These are phyloP conservation scores for Aureobasidium melanogenum DNA, from an alignment of 2,329 filamentous ascomycete genomes.

Conservation along the genomic window DNA sequence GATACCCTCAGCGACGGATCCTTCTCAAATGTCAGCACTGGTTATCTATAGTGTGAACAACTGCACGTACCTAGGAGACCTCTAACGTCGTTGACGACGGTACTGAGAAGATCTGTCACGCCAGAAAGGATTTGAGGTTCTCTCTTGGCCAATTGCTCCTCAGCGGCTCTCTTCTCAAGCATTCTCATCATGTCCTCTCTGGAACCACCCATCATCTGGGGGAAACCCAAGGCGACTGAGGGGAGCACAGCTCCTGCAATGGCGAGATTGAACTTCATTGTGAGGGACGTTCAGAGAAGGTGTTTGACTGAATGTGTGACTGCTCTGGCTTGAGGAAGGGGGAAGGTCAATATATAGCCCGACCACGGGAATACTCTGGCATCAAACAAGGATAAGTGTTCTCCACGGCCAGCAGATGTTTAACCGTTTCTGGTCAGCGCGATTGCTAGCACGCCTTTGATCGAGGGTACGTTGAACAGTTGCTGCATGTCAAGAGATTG, in stretches of 20 bases:
- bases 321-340: neutral
- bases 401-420: neutral
- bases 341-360: neutral
- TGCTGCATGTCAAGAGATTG: neutral
- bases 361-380: neutral
- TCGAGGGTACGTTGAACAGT: neutral
- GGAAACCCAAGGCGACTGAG: constrained; percentile 1
- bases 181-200: constrained; percentile 1
- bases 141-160: neutral
- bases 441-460: neutral
- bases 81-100: neutral
- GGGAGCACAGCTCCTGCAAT: constrained; percentile 7
- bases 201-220: constrained; percentile 1
- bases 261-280: constrained; percentile 6
- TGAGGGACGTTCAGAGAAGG: neutral
- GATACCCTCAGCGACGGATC: constrained; percentile 17
- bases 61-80: neutral
- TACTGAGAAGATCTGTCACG: neutral
- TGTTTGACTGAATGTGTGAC: neutral
- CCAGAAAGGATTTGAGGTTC: neutral
- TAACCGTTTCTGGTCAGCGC: neutral
- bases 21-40: constrained; percentile 14
- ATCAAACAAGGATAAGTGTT: neutral
- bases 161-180: constrained; percentile 1
- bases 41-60: too few relatives aligned